Conservation (phyloP, 2,329 filamentous ascomycete genomes). For the Alternaria infectoria region DNA sequence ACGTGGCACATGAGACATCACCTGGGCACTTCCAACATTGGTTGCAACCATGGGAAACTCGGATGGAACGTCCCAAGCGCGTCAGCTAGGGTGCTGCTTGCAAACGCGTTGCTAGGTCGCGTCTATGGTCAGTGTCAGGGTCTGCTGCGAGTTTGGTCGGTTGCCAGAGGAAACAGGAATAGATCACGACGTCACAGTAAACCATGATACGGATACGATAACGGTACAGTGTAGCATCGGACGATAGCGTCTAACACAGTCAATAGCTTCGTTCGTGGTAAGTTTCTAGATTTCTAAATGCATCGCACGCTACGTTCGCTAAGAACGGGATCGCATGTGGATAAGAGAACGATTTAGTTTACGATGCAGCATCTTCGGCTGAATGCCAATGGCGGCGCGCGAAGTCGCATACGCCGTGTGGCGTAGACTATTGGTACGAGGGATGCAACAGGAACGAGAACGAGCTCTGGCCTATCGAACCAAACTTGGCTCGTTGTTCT, state of each 20-base stretch:
- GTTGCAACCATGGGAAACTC: background rate
- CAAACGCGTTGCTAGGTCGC: background rate
- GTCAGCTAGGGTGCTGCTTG: background rate
- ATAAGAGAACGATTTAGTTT: background rate
- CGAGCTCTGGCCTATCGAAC: background rate
- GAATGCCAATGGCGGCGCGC: background rate
- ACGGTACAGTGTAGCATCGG: background rate
- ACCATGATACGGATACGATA: conserved; percentile 1
- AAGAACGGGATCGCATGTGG: background rate
- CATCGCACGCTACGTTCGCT: background rate
- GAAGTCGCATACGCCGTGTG: background rate
- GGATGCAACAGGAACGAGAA: background rate
- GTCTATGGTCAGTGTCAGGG: background rate
- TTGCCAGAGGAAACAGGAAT: background rate
- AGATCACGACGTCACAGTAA: conserved; percentile 8
- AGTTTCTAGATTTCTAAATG: background rate
- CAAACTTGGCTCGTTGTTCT: background rate
- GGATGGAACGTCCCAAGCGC: background rate
- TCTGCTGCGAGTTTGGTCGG: background rate
- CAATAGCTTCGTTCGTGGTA: background rate
- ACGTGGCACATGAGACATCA: conserved; percentile 8
- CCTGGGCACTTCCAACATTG: background rate
- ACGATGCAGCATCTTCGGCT: background rate
- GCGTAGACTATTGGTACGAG: background rate
- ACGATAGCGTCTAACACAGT: conserved; percentile 3